Evolutionary conservation across 2,329 filamentous ascomycete genomes (phyloP), one percentile per base, ranked within the genome.

Genomic region (Ceratocystis albifundus): DNA sequence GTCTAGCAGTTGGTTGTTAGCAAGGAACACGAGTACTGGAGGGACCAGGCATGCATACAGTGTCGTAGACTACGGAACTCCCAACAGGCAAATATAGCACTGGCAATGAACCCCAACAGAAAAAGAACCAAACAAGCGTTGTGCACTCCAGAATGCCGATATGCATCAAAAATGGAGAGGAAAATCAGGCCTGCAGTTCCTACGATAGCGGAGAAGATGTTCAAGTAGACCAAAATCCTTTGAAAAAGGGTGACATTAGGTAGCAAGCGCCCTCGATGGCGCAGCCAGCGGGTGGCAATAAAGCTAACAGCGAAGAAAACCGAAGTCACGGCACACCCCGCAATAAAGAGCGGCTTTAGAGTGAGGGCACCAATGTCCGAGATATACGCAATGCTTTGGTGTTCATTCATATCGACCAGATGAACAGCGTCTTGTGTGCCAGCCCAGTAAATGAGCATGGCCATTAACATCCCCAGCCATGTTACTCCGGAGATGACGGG

Each of bases 51-150:
- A 36, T 1, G 77, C 81, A 65, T 75, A 84, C 83, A 87, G 65
- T 88, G 85, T 30, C 91, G 90, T 1, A 97, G 81, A 1, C 89
- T 86, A 72, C 94, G 88, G 75, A 96, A 96, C 75, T 96, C 91
- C 78, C 84, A 86, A 78, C 92, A 96, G 70, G 93, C 88, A 75
- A 92, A 93, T 70, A 96, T 82, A 66, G 93, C 92, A 3, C 87
- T 90, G 65, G 96, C 73, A 65, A 96, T 79, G 74, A 96, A 97
- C 44, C 90, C 94, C 15, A 76, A 85, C 74, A 96, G 90, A 75
- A 99, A 99, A 64, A 96, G 76, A 0, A 83, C 76, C 45, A 99
- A 77, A 76, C 96, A 96, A 1, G 84, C 78, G 72, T 90, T 80
- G 74, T 99, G 94, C 67, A 88, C 74, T 1, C 71, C 75, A 1